Evolutionary conservation across 495 filamentous ascomycete species (phyloP), one percentile per base, ranked within the genome.

Genomic region (Aspergillus carlsbadensis): DNA sequence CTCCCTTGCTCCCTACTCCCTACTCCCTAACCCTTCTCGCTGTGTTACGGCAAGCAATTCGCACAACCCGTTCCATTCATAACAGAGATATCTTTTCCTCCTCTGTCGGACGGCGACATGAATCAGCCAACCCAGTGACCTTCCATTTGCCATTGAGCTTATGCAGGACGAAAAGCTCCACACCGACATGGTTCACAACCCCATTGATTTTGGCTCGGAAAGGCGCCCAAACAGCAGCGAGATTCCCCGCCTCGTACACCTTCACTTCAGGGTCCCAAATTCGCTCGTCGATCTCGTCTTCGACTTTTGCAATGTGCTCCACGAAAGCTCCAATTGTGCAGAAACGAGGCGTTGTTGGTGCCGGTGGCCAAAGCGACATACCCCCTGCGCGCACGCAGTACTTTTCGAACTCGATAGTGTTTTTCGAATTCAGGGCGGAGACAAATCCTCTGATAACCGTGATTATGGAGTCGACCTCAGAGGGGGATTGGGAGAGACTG

Each of bases 181-280:
- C 70, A n/a, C 70, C 71, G 11, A 73, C 70, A 61, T 74, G 71
- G 35, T 76, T 63, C 51, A 76, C 64, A 6, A 70, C 59, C 0
- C 71, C 73, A 41, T 76, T 73, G 10, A 74, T 56, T 56, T 72
- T 73, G 31, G 69, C 64, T 43, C 70, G 57, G 42, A 76, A 74
- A 2, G 71, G 71, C 18, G 73, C 73, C 73, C 71, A 76, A n/a
- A 73, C 71, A 1, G 70, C 63, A 10, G 71, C 71, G 13, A 74
- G 39, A 57, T 70, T 69, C 2, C 69, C 68, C 3, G 42, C 48
- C 40, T 63, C 68, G 21, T 71, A 62, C 0, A 74, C 59, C 51
- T 73, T 69, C 17, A 76, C 67, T 44, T 73, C 65, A 0, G 70
- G 67, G 46, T 73, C 67, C 70, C 70, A 74, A 26, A 73, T 74